Evolutionary conservation across 768 basidiomycete species (phyloP).

Genomic region (Tephrocybe sp.): DNA sequence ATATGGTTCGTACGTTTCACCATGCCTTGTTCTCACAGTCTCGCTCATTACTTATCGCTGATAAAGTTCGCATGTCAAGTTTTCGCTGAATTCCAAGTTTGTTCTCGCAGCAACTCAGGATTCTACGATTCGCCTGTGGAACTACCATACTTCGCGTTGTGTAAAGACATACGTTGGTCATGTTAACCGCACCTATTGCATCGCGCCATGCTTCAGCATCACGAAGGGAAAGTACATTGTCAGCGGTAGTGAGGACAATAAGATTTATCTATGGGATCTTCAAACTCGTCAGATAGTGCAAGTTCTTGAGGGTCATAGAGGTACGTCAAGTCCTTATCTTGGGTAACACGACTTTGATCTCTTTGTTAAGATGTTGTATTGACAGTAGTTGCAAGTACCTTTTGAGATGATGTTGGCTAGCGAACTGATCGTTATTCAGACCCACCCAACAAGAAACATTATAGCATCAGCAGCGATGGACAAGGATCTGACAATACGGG

Average conservation of each 20-base stretch:
- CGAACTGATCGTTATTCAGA: slow-evolving; percentile 41
- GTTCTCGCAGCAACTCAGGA: slow-evolving; percentile 92
- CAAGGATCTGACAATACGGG: slow-evolving; percentile 79
- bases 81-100: slow-evolving; percentile 91
- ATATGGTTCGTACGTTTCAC: slow-evolving; percentile 59
- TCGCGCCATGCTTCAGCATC: slow-evolving; percentile 65
- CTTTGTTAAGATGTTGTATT: slow-evolving; percentile 60
- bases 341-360: not conserved
- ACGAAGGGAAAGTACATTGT: slow-evolving; percentile 71
- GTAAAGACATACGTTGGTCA: slow-evolving; percentile 94
- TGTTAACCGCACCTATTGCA: slow-evolving; percentile 80
- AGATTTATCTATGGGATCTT: slow-evolving; percentile 88
- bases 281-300: slow-evolving; percentile 79
- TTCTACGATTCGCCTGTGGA: slow-evolving; percentile 93
- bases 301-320: slow-evolving; percentile 77
- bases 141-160: slow-evolving; percentile 86
- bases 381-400: slow-evolving; percentile 64
- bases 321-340: slow-evolving; percentile 35
- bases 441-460: slow-evolving; percentile 70
- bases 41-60: slow-evolving; percentile 9
- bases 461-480: slow-evolving; percentile 92
- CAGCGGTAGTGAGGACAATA: slow-evolving; percentile 89
- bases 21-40: not conserved
- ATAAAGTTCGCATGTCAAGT: slow-evolving; percentile 79
- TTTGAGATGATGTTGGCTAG: slow-evolving; percentile 7